Evolutionary conservation across 305 asterid genomes (phyloP).

Genomic region (Galium porrigens): DNA sequence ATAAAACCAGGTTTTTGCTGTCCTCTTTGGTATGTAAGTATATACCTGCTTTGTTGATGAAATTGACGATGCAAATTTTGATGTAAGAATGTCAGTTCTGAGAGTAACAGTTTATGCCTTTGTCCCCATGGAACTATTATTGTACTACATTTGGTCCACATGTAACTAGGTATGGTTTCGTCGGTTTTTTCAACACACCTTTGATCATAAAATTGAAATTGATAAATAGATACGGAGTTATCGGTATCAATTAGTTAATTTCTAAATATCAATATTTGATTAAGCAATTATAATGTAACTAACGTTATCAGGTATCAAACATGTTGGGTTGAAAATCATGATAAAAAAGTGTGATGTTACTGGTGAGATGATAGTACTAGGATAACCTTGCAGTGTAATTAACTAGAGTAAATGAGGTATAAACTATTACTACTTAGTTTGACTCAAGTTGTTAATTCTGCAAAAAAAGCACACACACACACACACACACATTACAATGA

Average conservation of each 20-base stretch:
- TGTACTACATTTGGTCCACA: not conserved
- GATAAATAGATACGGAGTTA: no score
- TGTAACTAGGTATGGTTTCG: no score
- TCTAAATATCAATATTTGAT: no score
- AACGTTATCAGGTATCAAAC: no score
- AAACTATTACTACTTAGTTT: slow-evolving; percentile 2
- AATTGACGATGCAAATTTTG: not conserved
- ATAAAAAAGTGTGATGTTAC: not conserved
- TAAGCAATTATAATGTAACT: no score
- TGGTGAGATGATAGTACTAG: not conserved
- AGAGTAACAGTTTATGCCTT: not conserved
- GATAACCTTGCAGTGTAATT: not conserved
- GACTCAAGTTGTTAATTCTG: not conserved
- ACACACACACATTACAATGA: not conserved
- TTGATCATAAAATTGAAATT: no score
- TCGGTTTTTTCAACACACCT: no score
- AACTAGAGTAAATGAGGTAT: slow-evolving; percentile 1
- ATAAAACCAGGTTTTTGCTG: not conserved
- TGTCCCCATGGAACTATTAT: not conserved
- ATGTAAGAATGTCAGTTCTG: slow-evolving; percentile 9
- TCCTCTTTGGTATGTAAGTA: not conserved
- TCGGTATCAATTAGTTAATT: no score
- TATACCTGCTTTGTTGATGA: not conserved
- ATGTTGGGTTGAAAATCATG: no score
- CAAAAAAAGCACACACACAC: not conserved